Conservation (phyloP, 345 rosid genomes). For the Moricandia arvensis region DNA sequence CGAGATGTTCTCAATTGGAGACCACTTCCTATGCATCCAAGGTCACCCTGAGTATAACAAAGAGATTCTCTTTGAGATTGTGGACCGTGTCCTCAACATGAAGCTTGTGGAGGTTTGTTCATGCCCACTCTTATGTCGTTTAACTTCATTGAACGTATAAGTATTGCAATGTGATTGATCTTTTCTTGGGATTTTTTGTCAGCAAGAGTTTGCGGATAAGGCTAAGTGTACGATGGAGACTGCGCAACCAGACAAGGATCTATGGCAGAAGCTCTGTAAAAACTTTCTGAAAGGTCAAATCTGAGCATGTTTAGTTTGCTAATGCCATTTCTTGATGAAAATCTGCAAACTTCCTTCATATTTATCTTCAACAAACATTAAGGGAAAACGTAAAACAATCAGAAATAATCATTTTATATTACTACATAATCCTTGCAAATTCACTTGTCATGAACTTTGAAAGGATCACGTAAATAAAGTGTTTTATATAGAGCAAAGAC, state of each 20-base stretch:
- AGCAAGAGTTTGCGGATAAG: conserved; percentile 38
- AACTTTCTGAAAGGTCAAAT: conserved; percentile 26
- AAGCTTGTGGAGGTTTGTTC: conserved; percentile 51
- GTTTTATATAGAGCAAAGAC: neutral
- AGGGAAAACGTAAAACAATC: neutral
- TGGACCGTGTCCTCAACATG: conserved; percentile 59
- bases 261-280: conserved; percentile 35
- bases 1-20: conserved; percentile 63
- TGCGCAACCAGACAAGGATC: conserved; percentile 27
- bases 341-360: neutral
- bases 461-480: conserved; percentile 19
- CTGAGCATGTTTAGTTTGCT: conserved; percentile 8
- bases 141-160: neutral
- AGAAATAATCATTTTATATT: neutral
- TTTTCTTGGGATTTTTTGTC: neutral
- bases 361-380: neutral
- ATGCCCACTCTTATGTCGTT: neutral
- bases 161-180: neutral
- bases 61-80: conserved; percentile 64
- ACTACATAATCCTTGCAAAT: conserved; percentile 19
- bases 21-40: conserved; percentile 75
- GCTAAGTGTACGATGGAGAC: conserved; percentile 31
- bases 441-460: conserved; percentile 32
- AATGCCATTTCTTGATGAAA: neutral
- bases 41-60: conserved; percentile 92